Evolutionary conservation across 768 basidiomycete genomes (phyloP), one percentile per base, ranked within the genome.

Genomic region (Krasilnikovozyma curviuscula): DNA sequence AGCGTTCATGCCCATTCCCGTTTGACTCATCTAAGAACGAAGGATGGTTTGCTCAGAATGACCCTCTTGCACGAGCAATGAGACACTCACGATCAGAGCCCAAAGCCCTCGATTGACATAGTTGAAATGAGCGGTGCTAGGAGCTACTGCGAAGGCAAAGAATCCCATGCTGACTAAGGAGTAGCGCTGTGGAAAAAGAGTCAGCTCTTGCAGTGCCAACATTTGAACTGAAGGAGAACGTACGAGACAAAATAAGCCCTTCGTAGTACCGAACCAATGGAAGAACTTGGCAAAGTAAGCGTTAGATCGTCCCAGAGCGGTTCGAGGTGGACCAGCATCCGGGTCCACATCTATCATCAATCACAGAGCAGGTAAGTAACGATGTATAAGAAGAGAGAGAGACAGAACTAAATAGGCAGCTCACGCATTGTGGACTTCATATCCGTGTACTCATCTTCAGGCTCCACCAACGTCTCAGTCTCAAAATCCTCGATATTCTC

Each of bases 31-130:
- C n/a, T n/a, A n/a, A n/a, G n/a, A n/a, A n/a, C n/a, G n/a, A n/a
- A n/a, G n/a, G n/a, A n/a, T n/a, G n/a, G n/a, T n/a, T n/a, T n/a
- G n/a, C n/a, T n/a, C n/a, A n/a, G n/a, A n/a, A n/a, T n/a, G n/a
- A n/a, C n/a, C n/a, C n/a, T n/a, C n/a, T n/a, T n/a, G n/a, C n/a
- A n/a, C n/a, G n/a, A n/a, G n/a, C n/a, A n/a, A n/a, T n/a, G n/a
- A n/a, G n/a, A n/a, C n/a, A 12, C 30, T 37, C 72, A 75, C 76
- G 56, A 76, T 73, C 40, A 76, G 60, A 5, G 73, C 73, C 73
- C 73, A 76, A 4, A 74, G 44, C 5, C 71, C 71, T 48, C 70
- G 71, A 44, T 71, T 53, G 3, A 56, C 51, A 46, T 72, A 73
- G 32, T 67, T 66, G 54, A 70, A 70, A 27, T 62, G 19, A n/a